A percentile compares a stretch with the other conserved stretches of the same genome.
phyloP scores from a whole-genome alignment of 2,329 filamentous ascomycete genomes.

The Neurospora crassa region DNA sequence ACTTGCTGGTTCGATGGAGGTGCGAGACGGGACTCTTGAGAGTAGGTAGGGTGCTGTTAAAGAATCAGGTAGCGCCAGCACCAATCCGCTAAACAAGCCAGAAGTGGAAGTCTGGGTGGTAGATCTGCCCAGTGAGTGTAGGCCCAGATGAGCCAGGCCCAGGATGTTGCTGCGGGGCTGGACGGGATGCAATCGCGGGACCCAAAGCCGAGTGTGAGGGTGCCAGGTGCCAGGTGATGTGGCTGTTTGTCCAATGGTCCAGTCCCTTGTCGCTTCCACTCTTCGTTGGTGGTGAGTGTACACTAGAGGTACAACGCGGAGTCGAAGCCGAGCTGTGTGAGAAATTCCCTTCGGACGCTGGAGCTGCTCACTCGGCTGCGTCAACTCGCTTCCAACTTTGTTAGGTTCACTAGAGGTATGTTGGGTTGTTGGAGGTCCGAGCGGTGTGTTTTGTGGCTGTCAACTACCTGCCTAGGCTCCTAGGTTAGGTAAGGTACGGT shows the following conservation, averaged over 20 bases:
- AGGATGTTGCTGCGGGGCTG: constrained; percentile 11
- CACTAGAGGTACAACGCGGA: background rate
- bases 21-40: background rate
- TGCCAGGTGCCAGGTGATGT: background rate
- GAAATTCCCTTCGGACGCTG: background rate
- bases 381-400: background rate
- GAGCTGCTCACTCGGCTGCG: background rate
- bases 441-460: background rate
- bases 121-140: background rate
- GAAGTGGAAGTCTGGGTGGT: background rate
- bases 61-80: background rate
- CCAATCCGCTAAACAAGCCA: background rate
- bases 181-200: constrained; percentile 1
- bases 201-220: constrained; percentile 1
- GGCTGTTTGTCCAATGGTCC: background rate
- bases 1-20: background rate
- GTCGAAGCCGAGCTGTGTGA: background rate
- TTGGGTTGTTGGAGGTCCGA: background rate
- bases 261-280: background rate
- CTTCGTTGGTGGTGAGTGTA: background rate
- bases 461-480: background rate
- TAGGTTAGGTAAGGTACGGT: too few species aligned
- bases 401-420: background rate
- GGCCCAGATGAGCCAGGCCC: background rate
- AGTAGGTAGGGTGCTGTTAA: background rate